Conservation (phyloP, 2,329 filamentous ascomycete species). For the Ceratocystis lukuohia region DNA sequence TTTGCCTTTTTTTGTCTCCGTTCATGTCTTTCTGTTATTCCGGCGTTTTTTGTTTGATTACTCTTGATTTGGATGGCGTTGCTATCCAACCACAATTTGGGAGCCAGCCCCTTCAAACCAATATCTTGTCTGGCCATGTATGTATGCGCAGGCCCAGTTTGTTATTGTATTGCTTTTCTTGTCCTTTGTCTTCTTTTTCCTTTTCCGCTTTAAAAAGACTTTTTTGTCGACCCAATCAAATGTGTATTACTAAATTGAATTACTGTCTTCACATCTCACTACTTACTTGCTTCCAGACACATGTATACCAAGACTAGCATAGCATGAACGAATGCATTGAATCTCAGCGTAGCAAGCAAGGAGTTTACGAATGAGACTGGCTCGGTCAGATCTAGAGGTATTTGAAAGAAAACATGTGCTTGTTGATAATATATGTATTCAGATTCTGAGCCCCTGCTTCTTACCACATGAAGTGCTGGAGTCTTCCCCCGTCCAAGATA, state of each 20-base stretch:
- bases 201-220: background rate
- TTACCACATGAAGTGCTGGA: constrained; percentile 75
- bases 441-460: background rate
- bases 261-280: too few relatives aligned
- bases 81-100: background rate
- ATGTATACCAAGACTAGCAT: too few relatives aligned
- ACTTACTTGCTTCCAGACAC: too few relatives aligned
- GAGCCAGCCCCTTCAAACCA: background rate
- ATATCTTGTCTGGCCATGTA: background rate
- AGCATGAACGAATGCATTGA: too few relatives aligned
- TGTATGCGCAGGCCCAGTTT: constrained; percentile 11
- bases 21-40: background rate
- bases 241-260: background rate
- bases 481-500: constrained; percentile 39
- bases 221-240: background rate
- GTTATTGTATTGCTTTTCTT: background rate
- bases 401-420: too few relatives aligned
- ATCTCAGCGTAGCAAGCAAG: too few relatives aligned
- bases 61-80: constrained; percentile 3
- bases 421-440: too few relatives aligned
- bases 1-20: too few relatives aligned
- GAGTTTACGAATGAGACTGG: too few relatives aligned
- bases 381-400: too few relatives aligned
- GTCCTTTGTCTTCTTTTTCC: background rate
- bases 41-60: constrained; percentile 4